A percentile compares a stretch with the other conserved stretches of the same genome.
Conservation (phyloP, 1,284 basidiomycete species). For the Ganoderma multipileum region DNA sequence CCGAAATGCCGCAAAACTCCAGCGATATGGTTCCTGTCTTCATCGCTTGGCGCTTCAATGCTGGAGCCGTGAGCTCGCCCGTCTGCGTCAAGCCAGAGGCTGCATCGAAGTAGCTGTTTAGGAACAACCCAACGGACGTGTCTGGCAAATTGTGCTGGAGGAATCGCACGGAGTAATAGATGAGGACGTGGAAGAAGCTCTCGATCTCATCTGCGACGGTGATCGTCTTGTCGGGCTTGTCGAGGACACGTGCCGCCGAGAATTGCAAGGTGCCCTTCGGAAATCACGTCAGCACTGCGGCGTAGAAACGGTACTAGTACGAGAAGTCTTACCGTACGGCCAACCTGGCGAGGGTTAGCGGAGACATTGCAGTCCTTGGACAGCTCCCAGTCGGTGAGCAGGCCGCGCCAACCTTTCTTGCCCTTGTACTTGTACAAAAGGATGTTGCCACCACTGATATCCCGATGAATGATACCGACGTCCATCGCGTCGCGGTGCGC, state of each 20-base stretch:
- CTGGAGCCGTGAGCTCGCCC: background rate
- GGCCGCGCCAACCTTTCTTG: background rate
- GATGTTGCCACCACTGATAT: constrained; percentile 23
- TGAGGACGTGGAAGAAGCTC: constrained; percentile 21
- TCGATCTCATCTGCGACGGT: constrained; percentile 21
- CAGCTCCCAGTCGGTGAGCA: constrained; percentile 19
- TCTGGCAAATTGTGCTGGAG: constrained; percentile 10
- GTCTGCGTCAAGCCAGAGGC: background rate
- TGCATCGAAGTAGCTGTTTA: constrained; percentile 19
- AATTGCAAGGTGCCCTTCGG: constrained; percentile 24
- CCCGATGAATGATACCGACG: constrained; percentile 13
- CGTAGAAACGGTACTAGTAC: background rate
- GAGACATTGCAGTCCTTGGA: background rate
- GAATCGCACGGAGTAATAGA: constrained; percentile 14
- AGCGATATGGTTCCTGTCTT: background rate
- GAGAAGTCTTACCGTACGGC: constrained; percentile 12
- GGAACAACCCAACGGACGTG: constrained; percentile 6
- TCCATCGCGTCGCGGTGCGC: constrained; percentile 10
- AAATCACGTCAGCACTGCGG: background rate
- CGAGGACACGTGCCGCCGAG: constrained; percentile 12
- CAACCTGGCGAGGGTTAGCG: background rate
- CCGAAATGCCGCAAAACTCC: background rate
- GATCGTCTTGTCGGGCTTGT: background rate
- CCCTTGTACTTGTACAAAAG: constrained; percentile 5
- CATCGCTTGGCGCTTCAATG: background rate